Evolutionary conservation across 352 stramenopile genomes (phyloP).

Genomic region (Phytophthora pseudosyringae): DNA sequence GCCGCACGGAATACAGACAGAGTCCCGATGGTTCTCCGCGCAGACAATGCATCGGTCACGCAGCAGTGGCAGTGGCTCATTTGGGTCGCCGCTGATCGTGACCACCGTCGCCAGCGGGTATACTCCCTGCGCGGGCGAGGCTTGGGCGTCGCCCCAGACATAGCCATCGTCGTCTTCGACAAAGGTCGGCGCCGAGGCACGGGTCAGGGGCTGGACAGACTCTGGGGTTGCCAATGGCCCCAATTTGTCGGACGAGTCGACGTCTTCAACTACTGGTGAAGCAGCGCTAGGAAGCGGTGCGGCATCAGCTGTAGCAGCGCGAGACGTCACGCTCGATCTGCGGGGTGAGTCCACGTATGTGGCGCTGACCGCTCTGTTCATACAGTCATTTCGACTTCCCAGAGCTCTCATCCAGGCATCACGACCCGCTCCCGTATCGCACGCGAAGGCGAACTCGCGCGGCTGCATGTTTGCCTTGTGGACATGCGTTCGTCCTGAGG

Average conservation of each 20-base stretch:
- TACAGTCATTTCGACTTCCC: constrained; percentile 21
- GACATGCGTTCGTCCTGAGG: constrained; percentile 35
- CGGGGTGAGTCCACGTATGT: constrained; percentile 14
- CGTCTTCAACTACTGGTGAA: constrained; percentile 4
- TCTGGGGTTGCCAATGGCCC: constrained; percentile 6
- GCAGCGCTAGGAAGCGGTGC: not conserved
- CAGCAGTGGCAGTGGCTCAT: constrained; percentile 22
- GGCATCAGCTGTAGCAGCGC: constrained; percentile 6
- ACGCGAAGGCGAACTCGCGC: constrained; percentile 46
- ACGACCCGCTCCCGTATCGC: constrained; percentile 37
- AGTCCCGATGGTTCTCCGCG: constrained; percentile 49
- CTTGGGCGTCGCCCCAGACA: constrained; percentile 19
- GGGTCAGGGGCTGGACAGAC: constrained; percentile 2
- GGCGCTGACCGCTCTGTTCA: constrained; percentile 17
- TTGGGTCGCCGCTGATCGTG: constrained; percentile 32
- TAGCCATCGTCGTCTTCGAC: constrained; percentile 30
- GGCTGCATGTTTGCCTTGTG: constrained; percentile 33
- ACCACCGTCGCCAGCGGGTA: constrained; percentile 34
- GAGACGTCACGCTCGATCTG: constrained; percentile 15
- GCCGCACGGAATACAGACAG: constrained; percentile 67
- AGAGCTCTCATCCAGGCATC: constrained; percentile 52
- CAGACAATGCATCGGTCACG: constrained; percentile 58
- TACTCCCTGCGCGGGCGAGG: not conserved
- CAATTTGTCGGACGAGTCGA: constrained; percentile 7
- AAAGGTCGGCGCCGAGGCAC: constrained; percentile 33